Evolutionary conservation across 768 basidiomycete species (phyloP).

Genomic region (Collybia mongolica): DNA sequence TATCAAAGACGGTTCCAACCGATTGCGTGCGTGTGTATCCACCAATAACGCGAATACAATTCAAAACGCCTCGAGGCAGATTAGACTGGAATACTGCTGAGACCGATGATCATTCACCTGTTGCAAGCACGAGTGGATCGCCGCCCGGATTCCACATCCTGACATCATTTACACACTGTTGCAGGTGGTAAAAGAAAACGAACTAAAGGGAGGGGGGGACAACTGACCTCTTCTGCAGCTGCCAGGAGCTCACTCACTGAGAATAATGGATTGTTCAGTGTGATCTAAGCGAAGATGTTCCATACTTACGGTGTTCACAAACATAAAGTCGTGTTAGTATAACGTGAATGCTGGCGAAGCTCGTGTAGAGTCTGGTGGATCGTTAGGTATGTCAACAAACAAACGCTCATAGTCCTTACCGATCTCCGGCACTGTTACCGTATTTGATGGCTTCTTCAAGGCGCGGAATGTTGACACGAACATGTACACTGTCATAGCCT

Average conservation of each 20-base stretch:
- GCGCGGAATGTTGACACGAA: conserved; percentile 58
- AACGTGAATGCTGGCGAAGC: conserved; percentile 56
- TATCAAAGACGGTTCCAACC: conserved; percentile 56
- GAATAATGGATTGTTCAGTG: neutral
- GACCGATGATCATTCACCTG: conserved; percentile 35
- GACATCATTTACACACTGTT: conserved; percentile 57
- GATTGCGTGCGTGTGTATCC: conserved; percentile 55
- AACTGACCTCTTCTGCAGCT: conserved; percentile 60
- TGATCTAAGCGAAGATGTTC: neutral
- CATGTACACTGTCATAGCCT: conserved; percentile 64
- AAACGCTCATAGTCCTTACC: conserved; percentile 32
- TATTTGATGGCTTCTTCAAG: conserved; percentile 64
- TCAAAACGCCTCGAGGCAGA: conserved; percentile 44
- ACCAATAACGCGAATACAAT: conserved; percentile 62
- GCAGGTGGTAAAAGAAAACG: neutral
- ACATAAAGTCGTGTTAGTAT: conserved; percentile 55
- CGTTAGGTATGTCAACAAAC: neutral
- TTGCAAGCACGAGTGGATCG: conserved; percentile 51
- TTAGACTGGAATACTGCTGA: neutral
- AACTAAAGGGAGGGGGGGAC: neutral
- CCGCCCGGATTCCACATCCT: conserved; percentile 53
- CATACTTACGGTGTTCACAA: conserved; percentile 56
- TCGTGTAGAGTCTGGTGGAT: conserved; percentile 53
- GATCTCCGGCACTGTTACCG: conserved; percentile 66
- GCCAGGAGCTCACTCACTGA: conserved; percentile 57